Evolutionary conservation across 2,329 filamentous ascomycete species (phyloP), one percentile per base, ranked within the genome.

Genomic region (Cercospora janseana): DNA sequence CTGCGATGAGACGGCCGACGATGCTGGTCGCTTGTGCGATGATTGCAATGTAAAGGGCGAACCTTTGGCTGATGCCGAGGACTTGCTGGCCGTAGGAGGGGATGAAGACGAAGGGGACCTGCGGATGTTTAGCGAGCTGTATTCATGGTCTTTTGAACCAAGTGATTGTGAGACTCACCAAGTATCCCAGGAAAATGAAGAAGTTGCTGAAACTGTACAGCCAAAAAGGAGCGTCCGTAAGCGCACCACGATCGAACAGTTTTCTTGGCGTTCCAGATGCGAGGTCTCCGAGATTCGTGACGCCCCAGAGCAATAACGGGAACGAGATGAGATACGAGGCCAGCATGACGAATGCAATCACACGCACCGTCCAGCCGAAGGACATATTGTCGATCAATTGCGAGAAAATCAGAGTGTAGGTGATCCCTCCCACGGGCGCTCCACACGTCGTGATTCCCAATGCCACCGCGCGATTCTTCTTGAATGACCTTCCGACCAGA

Each of bases 331-430:
- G 53, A 4, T 69, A 70, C 0, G 70, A 53, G 1, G 69, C 74
- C 3, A 85, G 55, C 38, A 81, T 79, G 24, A 86, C 75, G 45
- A 86, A 77, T 0, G 75, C 82, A 63, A 84, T 75, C 0, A 76
- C 72, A 0, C 82, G 72, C 20, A 85, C 76, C 0, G 83, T 83
- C 80, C 82, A 85, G 1, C 72, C 72, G 60, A 85, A 86, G 0
- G 82, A 82, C 4, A 84, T 69, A 6, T 67, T 70, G 0, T 79
- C 77, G 3, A 85, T 70, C 9, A 85, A 67, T 44, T 80, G 76
- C 23, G 72, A 60, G 16, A 72, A 72, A 27, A 74, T 66, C 26
- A 75, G 63, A 1, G 79, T 74, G 0, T 83, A 83, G 0, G 86
- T 72, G 8, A 86, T 69, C 0, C 82, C 82, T 0, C 84, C 85